Conservation (phyloP, 140 eudicot species). For the Cichorium intybus region DNA sequence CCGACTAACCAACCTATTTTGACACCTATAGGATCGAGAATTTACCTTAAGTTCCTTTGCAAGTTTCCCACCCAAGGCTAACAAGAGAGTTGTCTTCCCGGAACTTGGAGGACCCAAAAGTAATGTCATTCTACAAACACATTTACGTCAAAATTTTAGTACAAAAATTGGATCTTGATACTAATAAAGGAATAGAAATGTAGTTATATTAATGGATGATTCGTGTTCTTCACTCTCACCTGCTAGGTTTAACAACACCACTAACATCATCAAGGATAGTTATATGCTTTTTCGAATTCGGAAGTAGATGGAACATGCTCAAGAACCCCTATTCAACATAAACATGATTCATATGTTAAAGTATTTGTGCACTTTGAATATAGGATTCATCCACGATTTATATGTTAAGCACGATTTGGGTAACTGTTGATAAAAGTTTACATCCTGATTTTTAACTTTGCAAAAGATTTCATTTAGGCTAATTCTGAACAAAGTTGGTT, state of each 20-base stretch:
- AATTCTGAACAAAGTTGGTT: no score
- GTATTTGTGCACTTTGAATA: background rate
- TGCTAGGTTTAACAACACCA: slow-evolving; percentile 82
- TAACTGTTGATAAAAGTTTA: background rate
- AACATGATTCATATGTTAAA: background rate
- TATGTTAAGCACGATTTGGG: no score
- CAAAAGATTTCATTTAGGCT: background rate
- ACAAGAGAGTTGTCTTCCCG: slow-evolving; percentile 55
- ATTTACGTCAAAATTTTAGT: background rate
- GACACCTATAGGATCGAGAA: background rate
- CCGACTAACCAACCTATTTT: background rate
- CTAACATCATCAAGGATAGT: slow-evolving; percentile 71
- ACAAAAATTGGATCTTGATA: background rate
- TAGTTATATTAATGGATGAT: background rate
- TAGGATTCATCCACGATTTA: background rate
- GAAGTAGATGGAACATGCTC: slow-evolving; percentile 53
- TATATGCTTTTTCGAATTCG: slow-evolving; percentile 49
- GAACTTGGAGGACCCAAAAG: slow-evolving; percentile 72
- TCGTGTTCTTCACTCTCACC: slow-evolving; percentile 32
- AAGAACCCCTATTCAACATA: slow-evolving; percentile 43
- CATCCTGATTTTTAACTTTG: background rate
- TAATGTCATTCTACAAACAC: slow-evolving; percentile 54
- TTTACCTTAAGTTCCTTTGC: slow-evolving; percentile 47
- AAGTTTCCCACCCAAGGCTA: slow-evolving; percentile 64
- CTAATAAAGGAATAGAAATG: background rate